phyloP scores from a whole-genome alignment of 768 basidiomycete genomes.

The Paxillus ammoniavirescens region DNA sequence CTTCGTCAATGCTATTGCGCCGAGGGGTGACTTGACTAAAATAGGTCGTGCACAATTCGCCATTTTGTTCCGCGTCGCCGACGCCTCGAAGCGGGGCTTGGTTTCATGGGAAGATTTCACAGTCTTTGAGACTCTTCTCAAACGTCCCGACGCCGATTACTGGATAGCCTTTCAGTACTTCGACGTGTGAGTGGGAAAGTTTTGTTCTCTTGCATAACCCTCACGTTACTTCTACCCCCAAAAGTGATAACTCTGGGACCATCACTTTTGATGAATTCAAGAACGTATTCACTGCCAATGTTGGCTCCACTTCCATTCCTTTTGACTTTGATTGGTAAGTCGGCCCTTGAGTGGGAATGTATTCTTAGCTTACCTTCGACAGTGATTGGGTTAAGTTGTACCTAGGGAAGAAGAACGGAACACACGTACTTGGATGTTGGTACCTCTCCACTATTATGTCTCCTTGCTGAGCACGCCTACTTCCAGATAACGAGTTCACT shows the following conservation, averaged over 20 bases:
- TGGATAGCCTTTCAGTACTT: conserved; percentile 97
- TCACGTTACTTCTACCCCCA: conserved; percentile 8
- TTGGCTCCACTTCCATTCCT: conserved; percentile 78
- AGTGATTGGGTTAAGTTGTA: conserved; percentile 97
- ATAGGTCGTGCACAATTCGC: conserved; percentile 88
- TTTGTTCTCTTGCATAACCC: not conserved
- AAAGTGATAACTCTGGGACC: conserved; percentile 84
- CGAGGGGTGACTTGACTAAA: conserved; percentile 77
- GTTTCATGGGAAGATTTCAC: conserved; percentile 96
- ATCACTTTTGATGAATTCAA: conserved; percentile 97
- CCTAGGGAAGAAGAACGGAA: conserved; percentile 88
- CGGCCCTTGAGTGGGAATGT: not conserved
- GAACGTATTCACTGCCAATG: conserved; percentile 79
- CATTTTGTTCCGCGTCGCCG: conserved; percentile 88
- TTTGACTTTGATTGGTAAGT: conserved; percentile 91
- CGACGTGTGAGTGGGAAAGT: conserved; percentile 69
- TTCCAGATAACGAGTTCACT: conserved; percentile 89
- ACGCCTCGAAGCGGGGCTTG: conserved; percentile 68
- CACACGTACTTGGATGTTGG: conserved; percentile 90
- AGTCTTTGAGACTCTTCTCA: conserved; percentile 90
- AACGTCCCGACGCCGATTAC: conserved; percentile 95
- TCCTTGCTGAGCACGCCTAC: conserved; percentile 7
- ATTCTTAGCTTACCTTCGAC: conserved; percentile 3
- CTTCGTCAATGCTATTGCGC: conserved; percentile 95
- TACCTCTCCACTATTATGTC: conserved; percentile 9